Evolutionary conservation across 1,284 basidiomycete species (phyloP).

Genomic region (Ustilago sp.): DNA sequence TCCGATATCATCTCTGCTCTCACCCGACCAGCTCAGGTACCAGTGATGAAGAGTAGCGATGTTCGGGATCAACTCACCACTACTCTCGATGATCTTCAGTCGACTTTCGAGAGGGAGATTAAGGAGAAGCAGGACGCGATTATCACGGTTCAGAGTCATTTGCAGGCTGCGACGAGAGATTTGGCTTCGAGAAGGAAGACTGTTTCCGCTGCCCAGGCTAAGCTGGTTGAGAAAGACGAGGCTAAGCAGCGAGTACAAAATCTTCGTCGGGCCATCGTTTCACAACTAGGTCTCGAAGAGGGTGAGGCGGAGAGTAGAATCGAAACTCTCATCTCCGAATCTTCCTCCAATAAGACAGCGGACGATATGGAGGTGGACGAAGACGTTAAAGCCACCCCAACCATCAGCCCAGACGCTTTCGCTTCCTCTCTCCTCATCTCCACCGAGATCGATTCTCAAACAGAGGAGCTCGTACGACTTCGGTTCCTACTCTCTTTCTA

Average conservation of each 20-base stretch:
- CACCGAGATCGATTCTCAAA: slow-evolving; percentile 21
- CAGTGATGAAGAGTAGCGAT: slow-evolving; percentile 86
- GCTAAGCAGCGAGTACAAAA: slow-evolving; percentile 53
- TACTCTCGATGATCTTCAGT: slow-evolving; percentile 78
- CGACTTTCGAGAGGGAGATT: slow-evolving; percentile 86
- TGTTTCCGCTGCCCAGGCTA: slow-evolving; percentile 55
- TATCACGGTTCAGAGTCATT: slow-evolving; percentile 84
- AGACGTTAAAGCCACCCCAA: slow-evolving; percentile 18
- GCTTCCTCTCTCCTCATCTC: slow-evolving; percentile 7
- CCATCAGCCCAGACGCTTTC: slow-evolving; percentile 11
- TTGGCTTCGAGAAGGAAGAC: slow-evolving; percentile 85
- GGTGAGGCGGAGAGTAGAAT: slow-evolving; percentile 7
- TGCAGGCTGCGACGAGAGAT: slow-evolving; percentile 88
- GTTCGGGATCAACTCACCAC: slow-evolving; percentile 77
- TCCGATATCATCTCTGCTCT: slow-evolving; percentile 76
- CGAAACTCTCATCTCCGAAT: too few relatives aligned
- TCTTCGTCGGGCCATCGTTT: slow-evolving; percentile 45
- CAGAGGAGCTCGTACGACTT: slow-evolving; percentile 49
- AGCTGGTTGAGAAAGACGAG: slow-evolving; percentile 63
- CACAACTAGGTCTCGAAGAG: slow-evolving; percentile 74
- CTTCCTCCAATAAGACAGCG: neutral
- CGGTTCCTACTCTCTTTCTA: slow-evolving; percentile 50
- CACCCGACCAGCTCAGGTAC: slow-evolving; percentile 72
- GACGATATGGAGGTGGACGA: slow-evolving; percentile 45
- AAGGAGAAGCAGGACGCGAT: slow-evolving; percentile 86